Evolutionary conservation across 371 early-diverging fungal species (phyloP).

Genomic region (Mortierella sp.): DNA sequence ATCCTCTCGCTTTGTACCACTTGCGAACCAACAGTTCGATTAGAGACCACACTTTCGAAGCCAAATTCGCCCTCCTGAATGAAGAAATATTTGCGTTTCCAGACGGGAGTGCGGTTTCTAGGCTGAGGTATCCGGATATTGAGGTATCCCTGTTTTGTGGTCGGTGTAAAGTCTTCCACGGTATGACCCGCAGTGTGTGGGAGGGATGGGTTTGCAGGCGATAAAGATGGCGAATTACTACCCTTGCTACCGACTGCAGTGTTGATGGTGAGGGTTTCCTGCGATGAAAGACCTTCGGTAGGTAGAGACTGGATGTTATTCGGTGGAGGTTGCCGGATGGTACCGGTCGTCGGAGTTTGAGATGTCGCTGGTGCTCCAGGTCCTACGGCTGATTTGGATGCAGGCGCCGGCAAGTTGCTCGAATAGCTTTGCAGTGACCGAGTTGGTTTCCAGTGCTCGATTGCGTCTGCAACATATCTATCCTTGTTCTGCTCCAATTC

Average conservation of each 20-base stretch:
- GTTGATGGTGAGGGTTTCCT: conserved; percentile 13
- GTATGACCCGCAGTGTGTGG: neutral
- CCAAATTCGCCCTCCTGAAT: conserved; percentile 70
- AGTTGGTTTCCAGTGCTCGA: conserved; percentile 54
- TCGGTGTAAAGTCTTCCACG: conserved; percentile 19
- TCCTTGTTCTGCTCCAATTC: conserved; percentile 52
- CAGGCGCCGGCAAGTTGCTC: conserved; percentile 1
- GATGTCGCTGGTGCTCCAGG: conserved; percentile 28
- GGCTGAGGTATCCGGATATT: conserved; percentile 55
- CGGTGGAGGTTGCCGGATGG: neutral
- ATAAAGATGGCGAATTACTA: conserved; percentile 3
- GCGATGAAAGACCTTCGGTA: neutral
- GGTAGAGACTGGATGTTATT: conserved; percentile 2
- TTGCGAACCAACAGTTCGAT: conserved; percentile 63
- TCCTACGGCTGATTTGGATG: conserved; percentile 10
- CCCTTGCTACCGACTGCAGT: neutral
- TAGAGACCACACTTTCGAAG: conserved; percentile 57
- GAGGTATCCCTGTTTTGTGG: conserved; percentile 54
- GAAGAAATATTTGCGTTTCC: conserved; percentile 70
- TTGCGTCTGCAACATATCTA: conserved; percentile 38
- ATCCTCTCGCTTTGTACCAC: conserved; percentile 68
- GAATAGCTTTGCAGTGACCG: conserved; percentile 48
- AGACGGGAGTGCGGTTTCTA: conserved; percentile 53
- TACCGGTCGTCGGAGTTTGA: conserved; percentile 6
- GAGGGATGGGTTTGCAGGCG: conserved; percentile 5